Base-by-base conservation (phyloP, 2,329 filamentous ascomycete species). In the Aphanoascus verrucosus region DNA sequence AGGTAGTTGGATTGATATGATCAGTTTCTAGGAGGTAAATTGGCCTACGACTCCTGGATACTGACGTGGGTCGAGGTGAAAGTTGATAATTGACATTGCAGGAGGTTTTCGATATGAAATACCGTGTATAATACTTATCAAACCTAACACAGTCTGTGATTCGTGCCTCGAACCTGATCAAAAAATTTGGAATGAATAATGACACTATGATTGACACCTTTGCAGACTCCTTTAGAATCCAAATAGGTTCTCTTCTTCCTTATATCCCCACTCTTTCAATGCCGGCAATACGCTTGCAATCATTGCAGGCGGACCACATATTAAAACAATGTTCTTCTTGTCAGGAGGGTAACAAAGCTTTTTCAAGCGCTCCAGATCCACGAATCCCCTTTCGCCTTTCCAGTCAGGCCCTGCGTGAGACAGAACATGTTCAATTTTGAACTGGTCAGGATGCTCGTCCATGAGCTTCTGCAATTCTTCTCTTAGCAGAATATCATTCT, bases 1-100 rank as follows among this genome's bases (percentile, higher is more conserved):
- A 45, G 87, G 87, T 56, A 87, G 82, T 62, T 97, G 91, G 91
- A 87, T 96, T 68, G 90, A 96, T 58, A 76, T 81, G 76, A 79
- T 79, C 62, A 75, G 76, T 65, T 80, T 83, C 64, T 81, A 65
- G 57, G 23, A 28, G 23, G 23, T 28, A 28, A 28, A n/a, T n/a
- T n/a, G n/a, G n/a, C n/a, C n/a, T 7, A 28, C 3, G 23, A 28
- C 7, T 28, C 23, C 23, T 28, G 7, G 3, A 28, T 28, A 28
- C 23, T n/a, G 7, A 28, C 23, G 23, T 3, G 7, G 23, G 23
- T 28, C 23, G 23, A 28, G 7, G 23, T 28, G 23, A 28, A 28
- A 7, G 7, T 4, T 3, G 7, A 28, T 28, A 4, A 7, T 28
- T 28, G 23, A 4, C 23, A 28, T 28, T 28, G 23, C 23, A 28